These are phyloP conservation scores for Kazachstania africana DNA, from an alignment of 805 yeast genomes.

Conservation along the genomic window DNA sequence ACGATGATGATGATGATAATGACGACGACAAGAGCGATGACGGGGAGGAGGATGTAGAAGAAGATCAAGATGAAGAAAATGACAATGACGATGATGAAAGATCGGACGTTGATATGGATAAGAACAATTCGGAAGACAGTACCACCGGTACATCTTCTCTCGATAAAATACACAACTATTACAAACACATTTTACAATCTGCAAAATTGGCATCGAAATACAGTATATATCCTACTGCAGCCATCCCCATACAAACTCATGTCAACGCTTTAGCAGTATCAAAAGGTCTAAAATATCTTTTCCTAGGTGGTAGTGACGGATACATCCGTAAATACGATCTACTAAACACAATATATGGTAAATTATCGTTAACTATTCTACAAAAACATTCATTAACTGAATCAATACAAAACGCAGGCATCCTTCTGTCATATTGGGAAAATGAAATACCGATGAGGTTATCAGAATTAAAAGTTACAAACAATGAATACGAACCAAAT, in stretches of 20 bases:
- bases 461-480: conserved; percentile 26
- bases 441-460: conserved; percentile 74
- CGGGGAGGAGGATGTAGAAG: conserved; percentile 15
- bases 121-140: conserved; percentile 6
- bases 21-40: conserved; percentile 16
- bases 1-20: conserved; percentile 15
- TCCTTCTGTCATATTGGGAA: conserved; percentile 81
- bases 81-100: conserved; percentile 9
- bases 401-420: conserved; percentile 75
- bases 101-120: conserved; percentile 12
- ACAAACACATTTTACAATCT: conserved; percentile 27
- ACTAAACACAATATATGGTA: conserved; percentile 74
- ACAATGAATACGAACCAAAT: conserved; percentile 37
- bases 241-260: conserved; percentile 70
- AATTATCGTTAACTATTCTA: conserved; percentile 75
- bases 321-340: conserved; percentile 84
- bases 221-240: conserved; percentile 75
- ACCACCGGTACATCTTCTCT: conserved; percentile 4
- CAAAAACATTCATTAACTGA: conserved; percentile 86
- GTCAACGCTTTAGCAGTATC: conserved; percentile 71
- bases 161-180: conserved; percentile 21
- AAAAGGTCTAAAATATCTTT: conserved; percentile 72
- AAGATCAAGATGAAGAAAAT: conserved; percentile 10
- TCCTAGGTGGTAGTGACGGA: conserved; percentile 95
- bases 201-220: conserved; percentile 43